Evolutionary conservation across 257 asterid species (phyloP), one percentile per base, ranked within the genome.

Genomic region (Jaltomata sinuosa): DNA sequence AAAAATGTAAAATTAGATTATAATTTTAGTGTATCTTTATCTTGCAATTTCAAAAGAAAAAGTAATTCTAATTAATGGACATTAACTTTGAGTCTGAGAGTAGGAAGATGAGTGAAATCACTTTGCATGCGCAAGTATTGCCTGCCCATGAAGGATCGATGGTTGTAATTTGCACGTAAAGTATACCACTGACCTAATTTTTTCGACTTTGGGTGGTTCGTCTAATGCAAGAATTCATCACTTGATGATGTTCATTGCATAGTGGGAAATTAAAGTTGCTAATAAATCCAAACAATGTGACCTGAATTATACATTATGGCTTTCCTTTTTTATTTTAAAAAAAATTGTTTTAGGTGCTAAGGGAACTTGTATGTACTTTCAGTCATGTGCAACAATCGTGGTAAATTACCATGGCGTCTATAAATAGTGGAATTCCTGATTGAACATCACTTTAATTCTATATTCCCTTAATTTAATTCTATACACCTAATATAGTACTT

Each of bases 161-260:
- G 62, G 82, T 77, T 77, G 45, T 77, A 16, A 77, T 77, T 49
- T 77, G 62, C 62, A 77, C 82, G 82, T 77, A 77, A 77, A 77
- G 82, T 49, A 77, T 77, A 77, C 62, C 62, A 49, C 27, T 77
- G 45, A 77, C 82, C 82, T 77, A 49, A 77, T 77, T 49, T 77
- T 49, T 49, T 3, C 82, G 29, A 49, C 59, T 77, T 31, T 77
- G 82, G 55, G 81, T 25, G 81, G 81, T 22, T 49, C 81, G 38
- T 49, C 27, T 76, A 49, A 76, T 27, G 81, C 45, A 77, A 49
- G 11, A 77, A 15, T 47, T 8, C 4, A 45, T 77, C 82, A 77
- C 15, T 49, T 77, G 29, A 50, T 77, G 19, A 49, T 77, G 45
- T 49, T 77, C 62, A 77, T 49, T 77, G 81, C 27, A 77, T 49